Base-by-base conservation (phyloP, 2,329 filamentous ascomycete species). In the Calonectria multiphialidica region DNA sequence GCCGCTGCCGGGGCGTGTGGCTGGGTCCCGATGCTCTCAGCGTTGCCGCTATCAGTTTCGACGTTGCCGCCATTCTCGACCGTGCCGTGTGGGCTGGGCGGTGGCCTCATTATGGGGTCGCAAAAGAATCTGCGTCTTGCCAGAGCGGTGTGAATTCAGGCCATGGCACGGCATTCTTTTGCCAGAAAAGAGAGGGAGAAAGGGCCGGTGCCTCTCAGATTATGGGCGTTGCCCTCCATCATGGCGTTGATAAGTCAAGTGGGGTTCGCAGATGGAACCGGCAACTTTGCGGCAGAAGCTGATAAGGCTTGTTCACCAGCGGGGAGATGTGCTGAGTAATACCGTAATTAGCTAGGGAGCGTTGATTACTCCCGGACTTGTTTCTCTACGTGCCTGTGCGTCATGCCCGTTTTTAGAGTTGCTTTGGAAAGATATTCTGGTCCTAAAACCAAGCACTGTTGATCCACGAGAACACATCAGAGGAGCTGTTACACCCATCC, bases 211-310 rank as follows among this genome's bases (percentile, higher is more conserved):
- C 13, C 53, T 57, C 53, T 3, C 33, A 37, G 53, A 21, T 57
- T 35, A 23, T 40, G 23, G 53, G n/a, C 53, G 21, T 57, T 21
- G 33, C 18, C 23, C 47, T 50, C 23, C 47, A 28, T 57, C 53
- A 13, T 57, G 53, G 53, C 33, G 53, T 57, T 57, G 53, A 57
- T 57, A 57, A 57, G 53, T 57, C 53, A 25, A 57, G 53, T 57
- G 53, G 53, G 53, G 53, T 40, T n/a, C n/a, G 33, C 16, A 15
- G 33, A 57, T 21, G 53, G 53, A 33, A 57, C 53, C 53, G 53
- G 53, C 53, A 57, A 37, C n/a, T n/a, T 57, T 57, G 53, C 5
- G 53, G 53, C 53, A 35, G 53, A 30, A 23, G 40, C 53, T 57
- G 53, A 57, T 57, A 57, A 57, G 53, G 21, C 53, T 23, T 18